Evolutionary conservation across 129 eudicot genomes (phyloP), one percentile per base, ranked within the genome.

Genomic region (Artemisia argyi): DNA sequence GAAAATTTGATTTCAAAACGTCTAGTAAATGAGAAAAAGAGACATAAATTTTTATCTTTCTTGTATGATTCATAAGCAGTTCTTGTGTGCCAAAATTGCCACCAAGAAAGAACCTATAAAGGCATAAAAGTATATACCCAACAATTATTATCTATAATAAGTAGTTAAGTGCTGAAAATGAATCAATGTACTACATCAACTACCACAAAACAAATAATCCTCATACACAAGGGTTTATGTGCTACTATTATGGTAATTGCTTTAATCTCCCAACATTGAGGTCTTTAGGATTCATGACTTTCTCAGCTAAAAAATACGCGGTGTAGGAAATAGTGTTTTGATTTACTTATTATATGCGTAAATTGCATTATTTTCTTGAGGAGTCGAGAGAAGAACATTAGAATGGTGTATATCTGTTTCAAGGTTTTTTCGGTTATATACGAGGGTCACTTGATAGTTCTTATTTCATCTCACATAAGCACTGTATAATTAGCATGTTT

Each of bases 91-190:
- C 18, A 74, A 12, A 75, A 20, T 14, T 69, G 69, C 53, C 19
- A 76, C 56, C 70, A 60, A 19, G 68, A 69, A 67, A 26, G 65
- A 64, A 32, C 30, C 65, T 65, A 24, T 70, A 69, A 69, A 55
- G 66, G 77, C 76, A 24, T 70, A 69, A 69, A 55, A 59, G 77
- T 63, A 78, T 78, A 78, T 78, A 42, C 81, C 51, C 28, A 18
- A 26, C n/a, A 4, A 47, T 51, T 39, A 15, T 22, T 70, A 51
- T 42, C 52, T 11, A 42, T 77, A 52, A 70, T 14, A 51, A 39
- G 22, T 9, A 51, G n/a, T n/a, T n/a, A n/a, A n/a, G n/a, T n/a
- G n/a, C 69, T 20, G n/a, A 53, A 77, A 70, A 26, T 52, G 50
- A 77, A 62, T 24, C 72, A 54, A 28, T 42, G 57, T 61, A 72